Percentiles rank a stretch among this genome's conserved stretches.
Evolutionary conservation across 1,284 basidiomycete genomes (phyloP).

Genomic region (Cryptococcus amylolentus): DNA sequence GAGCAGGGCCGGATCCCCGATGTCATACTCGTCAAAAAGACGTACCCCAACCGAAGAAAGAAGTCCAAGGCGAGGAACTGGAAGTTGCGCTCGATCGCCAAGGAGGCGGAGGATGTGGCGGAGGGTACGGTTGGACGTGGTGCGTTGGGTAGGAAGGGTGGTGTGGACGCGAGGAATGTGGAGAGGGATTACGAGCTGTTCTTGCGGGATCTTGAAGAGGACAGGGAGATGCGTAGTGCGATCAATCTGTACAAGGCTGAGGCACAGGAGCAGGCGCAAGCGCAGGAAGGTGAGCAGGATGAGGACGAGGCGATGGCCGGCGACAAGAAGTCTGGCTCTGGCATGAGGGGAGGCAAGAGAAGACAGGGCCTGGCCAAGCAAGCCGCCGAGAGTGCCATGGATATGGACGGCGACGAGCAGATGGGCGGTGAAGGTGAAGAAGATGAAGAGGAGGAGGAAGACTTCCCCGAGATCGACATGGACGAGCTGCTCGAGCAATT

Average conservation of each 20-base stretch:
- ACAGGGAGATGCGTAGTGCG: slow-evolving; percentile 82
- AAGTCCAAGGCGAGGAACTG: slow-evolving; percentile 81
- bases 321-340: slow-evolving; percentile 54
- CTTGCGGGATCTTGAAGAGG: slow-evolving; percentile 92
- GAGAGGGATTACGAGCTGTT: slow-evolving; percentile 97
- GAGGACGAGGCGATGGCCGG: slow-evolving; percentile 46
- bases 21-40: slow-evolving; percentile 90
- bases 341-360: slow-evolving; percentile 55
- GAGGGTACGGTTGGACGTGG: slow-evolving; percentile 67
- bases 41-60: slow-evolving; percentile 91
- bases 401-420: slow-evolving; percentile 54
- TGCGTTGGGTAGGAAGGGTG: slow-evolving; percentile 83
- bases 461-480: slow-evolving; percentile 83
- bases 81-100: slow-evolving; percentile 90
- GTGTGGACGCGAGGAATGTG: slow-evolving; percentile 86
- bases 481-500: slow-evolving; percentile 91
- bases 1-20: slow-evolving; percentile 76
- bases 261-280: slow-evolving; percentile 12
- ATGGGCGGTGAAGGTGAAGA: slow-evolving; percentile 38
- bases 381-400: slow-evolving; percentile 62
- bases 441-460: slow-evolving; percentile 59
- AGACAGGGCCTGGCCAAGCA: slow-evolving; percentile 51
- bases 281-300: slow-evolving; percentile 46
- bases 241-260: slow-evolving; percentile 79
- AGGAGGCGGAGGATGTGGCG: slow-evolving; percentile 76